These are phyloP conservation scores for Yarrowia sp. DNA, from an alignment of 805 yeast genomes.

Conservation along the genomic window DNA sequence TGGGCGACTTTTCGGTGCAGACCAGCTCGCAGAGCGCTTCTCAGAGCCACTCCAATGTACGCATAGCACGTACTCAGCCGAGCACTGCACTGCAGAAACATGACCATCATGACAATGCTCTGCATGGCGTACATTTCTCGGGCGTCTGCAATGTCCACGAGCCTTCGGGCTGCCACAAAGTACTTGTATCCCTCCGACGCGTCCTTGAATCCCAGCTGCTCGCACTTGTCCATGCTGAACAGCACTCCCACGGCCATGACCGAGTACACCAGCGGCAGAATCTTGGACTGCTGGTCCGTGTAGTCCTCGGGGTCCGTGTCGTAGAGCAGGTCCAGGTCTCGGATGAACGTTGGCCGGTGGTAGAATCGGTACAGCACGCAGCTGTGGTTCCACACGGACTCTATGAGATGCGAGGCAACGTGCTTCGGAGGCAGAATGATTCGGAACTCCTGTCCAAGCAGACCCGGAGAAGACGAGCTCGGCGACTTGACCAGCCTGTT, in stretches of 20 bases:
- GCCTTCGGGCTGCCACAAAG: conserved; percentile 74
- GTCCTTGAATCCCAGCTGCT: conserved; percentile 42
- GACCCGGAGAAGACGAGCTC: conserved; percentile 29
- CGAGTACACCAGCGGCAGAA: conserved; percentile 76
- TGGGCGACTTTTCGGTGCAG: conserved; percentile 69
- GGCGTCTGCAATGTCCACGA: conserved; percentile 80
- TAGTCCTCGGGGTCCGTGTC: conserved; percentile 70
- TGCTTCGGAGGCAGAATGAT: conserved; percentile 74
- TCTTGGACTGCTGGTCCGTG: conserved; percentile 68
- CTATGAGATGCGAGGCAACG: conserved; percentile 65
- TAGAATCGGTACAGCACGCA: conserved; percentile 82
- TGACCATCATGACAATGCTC: conserved; percentile 79
- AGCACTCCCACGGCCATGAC: conserved; percentile 88
- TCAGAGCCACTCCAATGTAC: conserved; percentile 80
- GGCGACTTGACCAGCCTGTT: conserved; percentile 20
- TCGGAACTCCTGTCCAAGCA: conserved; percentile 51
- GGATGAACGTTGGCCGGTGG: conserved; percentile 76
- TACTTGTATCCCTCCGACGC: conserved; percentile 67
- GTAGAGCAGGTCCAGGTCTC: conserved; percentile 71
- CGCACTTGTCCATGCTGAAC: conserved; percentile 50
- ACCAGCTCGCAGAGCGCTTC: conserved; percentile 81
- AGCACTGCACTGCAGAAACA: conserved; percentile 86
- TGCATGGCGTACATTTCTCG: conserved; percentile 80
- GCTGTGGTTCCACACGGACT: conserved; percentile 79
- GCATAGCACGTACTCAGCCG: conserved; percentile 83